A percentile compares a stretch with the other conserved stretches of the same genome.
phyloP scores from a whole-genome alignment of 2,329 filamentous ascomycete genomes.

The Penicillium sp. region DNA sequence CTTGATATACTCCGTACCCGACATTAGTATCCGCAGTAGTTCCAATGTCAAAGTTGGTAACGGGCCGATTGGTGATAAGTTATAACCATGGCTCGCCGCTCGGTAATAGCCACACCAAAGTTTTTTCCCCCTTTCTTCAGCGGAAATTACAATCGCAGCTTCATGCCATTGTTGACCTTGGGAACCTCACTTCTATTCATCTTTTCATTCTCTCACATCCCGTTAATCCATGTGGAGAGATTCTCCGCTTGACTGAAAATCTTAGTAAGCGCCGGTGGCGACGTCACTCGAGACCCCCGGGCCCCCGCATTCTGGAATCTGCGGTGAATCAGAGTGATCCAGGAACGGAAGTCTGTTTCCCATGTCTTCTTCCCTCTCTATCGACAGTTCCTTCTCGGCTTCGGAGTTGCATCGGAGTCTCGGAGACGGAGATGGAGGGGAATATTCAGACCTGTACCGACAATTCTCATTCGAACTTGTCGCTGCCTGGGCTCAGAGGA shows the following conservation, averaged over 20 bases:
- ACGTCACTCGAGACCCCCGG: not conserved
- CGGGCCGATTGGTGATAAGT: too few species aligned
- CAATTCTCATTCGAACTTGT: slow-evolving; percentile 14
- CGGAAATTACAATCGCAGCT: too few species aligned
- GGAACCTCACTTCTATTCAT: too few species aligned
- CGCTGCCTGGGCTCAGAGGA: slow-evolving; percentile 10
- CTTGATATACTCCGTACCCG: too few species aligned
- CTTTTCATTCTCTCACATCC: not conserved
- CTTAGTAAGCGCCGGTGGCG: slow-evolving; percentile 3
- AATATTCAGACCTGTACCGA: slow-evolving; percentile 5
- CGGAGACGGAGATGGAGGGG: slow-evolving; percentile 8
- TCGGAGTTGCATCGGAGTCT: not conserved
- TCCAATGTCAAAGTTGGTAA: too few species aligned
- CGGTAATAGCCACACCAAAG: too few species aligned
- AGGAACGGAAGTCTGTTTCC: slow-evolving; percentile 8
- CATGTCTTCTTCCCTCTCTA: not conserved
- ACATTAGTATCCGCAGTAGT: too few species aligned
- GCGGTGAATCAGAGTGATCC: not conserved
- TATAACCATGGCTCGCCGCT: too few species aligned
- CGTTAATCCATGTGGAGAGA: not conserved
- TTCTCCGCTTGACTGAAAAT: not conserved
- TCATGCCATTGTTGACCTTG: too few species aligned
- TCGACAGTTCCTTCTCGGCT: not conserved
- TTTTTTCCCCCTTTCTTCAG: too few species aligned
- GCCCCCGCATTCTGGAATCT: slow-evolving; percentile 1